Conservation (phyloP, 805 yeast genomes). For the Metahyphopichia silvanorum region DNA sequence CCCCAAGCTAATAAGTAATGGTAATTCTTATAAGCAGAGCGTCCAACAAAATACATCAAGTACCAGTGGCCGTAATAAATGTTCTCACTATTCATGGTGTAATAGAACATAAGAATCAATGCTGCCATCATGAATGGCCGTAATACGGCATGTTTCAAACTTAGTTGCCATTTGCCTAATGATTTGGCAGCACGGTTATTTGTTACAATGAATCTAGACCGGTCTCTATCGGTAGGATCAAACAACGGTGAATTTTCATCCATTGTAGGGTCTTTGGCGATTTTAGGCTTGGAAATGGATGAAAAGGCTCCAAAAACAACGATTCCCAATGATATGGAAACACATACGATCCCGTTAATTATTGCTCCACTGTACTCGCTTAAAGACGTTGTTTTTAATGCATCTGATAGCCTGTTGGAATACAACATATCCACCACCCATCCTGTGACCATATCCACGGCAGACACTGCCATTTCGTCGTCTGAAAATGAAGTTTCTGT, state of each 20-base stretch:
- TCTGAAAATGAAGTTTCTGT: no score
- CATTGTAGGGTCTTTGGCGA: constrained; percentile 18
- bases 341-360: no score
- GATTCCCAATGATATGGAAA: no score
- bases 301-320: constrained; percentile 15
- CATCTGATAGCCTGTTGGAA: no score
- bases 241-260: constrained; percentile 8
- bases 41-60: constrained; percentile 28
- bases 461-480: no score
- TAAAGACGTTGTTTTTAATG: no score
- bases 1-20: constrained; percentile 19
- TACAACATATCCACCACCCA: no score
- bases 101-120: constrained; percentile 36
- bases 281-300: constrained; percentile 20
- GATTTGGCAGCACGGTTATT: constrained; percentile 7
- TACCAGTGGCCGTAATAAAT: no score
- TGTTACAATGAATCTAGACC: constrained; percentile 7
- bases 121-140: constrained; percentile 46
- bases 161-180: constrained; percentile 4
- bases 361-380: no score
- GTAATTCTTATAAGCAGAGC: constrained; percentile 27
- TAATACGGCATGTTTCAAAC: constrained; percentile 25
- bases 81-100: constrained; percentile 28
- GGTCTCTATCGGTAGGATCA: constrained; percentile 24
- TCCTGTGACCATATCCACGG: no score